Conservation (phyloP, 345 rosid species). For the Pugionium dolabratum region DNA sequence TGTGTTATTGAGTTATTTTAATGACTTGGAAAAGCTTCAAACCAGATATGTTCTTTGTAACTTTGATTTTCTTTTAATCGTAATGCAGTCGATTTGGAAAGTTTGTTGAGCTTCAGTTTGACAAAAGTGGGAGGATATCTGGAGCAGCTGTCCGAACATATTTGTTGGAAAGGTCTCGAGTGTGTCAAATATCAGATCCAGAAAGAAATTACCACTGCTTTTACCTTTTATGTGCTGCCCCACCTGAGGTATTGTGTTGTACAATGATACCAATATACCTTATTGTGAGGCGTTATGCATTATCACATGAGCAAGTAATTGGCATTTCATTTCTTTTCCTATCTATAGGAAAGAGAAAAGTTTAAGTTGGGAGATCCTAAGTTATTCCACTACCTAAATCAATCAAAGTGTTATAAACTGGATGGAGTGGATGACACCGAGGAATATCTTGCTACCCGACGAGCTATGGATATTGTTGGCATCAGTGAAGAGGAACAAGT, state of each 20-base stretch:
- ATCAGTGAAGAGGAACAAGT: constrained; percentile 14
- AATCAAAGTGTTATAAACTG: constrained; percentile 5
- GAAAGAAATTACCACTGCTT: constrained; percentile 19
- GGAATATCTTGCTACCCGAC: constrained; percentile 3
- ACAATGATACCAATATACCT: too few species aligned
- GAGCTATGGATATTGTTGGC: constrained; percentile 20
- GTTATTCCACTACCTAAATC: constrained; percentile 19
- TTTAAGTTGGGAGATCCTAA: constrained; percentile 9
- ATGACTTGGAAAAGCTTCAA: too few species aligned
- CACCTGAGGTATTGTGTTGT: background rate
- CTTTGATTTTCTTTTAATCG: too few species aligned
- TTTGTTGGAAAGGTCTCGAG: constrained; percentile 14
- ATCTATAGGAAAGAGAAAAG: background rate
- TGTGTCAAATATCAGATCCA: background rate
- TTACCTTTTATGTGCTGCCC: constrained; percentile 15
- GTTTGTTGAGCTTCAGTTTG: constrained; percentile 18
- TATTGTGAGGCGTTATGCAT: too few species aligned
- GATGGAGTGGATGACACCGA: constrained; percentile 10
- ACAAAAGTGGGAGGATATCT: constrained; percentile 9
- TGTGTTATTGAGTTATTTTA: too few species aligned
- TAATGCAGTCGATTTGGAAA: constrained; percentile 15
- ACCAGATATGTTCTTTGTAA: too few species aligned
- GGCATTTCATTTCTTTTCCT: too few species aligned
- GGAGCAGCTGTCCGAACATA: constrained; percentile 15
- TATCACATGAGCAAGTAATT: too few species aligned